Percentiles rank a stretch among this genome's conserved stretches.
Conservation (phyloP, 2,329 filamentous ascomycete genomes). For the Torrubiella hemipterigena region DNA sequence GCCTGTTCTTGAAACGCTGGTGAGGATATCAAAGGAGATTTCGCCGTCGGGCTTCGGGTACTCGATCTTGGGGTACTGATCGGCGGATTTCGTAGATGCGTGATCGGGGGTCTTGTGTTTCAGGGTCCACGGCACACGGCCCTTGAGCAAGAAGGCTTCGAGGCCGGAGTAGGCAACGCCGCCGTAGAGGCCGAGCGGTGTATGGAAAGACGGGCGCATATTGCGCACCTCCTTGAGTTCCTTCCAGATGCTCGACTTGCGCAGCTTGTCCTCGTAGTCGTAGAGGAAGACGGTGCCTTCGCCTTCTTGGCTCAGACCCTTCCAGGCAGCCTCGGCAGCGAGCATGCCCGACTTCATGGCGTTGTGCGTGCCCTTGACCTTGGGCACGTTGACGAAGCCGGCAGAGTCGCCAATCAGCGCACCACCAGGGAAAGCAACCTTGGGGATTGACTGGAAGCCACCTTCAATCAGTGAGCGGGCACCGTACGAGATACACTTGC, state of each 20-base stretch:
- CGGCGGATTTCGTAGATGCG: slow-evolving; percentile 66
- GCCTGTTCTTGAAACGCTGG: slow-evolving; percentile 85
- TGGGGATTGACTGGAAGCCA: slow-evolving; percentile 94
- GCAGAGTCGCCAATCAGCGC: slow-evolving; percentile 93
- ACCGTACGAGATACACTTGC: slow-evolving; percentile 94
- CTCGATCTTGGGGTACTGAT: slow-evolving; percentile 76
- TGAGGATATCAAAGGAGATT: slow-evolving; percentile 91
- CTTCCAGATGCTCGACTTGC: slow-evolving; percentile 81
- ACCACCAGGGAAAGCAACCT: slow-evolving; percentile 90
- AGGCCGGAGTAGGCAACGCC: slow-evolving; percentile 87
- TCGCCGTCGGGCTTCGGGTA: slow-evolving; percentile 95
- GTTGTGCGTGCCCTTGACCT: slow-evolving; percentile 97
- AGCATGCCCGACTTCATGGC: slow-evolving; percentile 97
- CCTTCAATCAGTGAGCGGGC: slow-evolving; percentile 87
- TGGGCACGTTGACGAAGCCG: slow-evolving; percentile 93
- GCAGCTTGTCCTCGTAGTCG: slow-evolving; percentile 83
- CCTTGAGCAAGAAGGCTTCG: slow-evolving; percentile 78
- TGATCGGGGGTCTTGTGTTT: slow-evolving; percentile 73
- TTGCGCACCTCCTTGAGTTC: slow-evolving; percentile 93
- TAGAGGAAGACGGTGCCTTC: slow-evolving; percentile 77
- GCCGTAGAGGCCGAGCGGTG: slow-evolving; percentile 74
- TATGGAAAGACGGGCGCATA: slow-evolving; percentile 92
- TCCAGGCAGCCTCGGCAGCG: slow-evolving; percentile 81
- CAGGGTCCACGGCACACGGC: slow-evolving; percentile 81
- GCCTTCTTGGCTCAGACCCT: slow-evolving; percentile 49